Conservation (phyloP, 2,329 filamentous ascomycete genomes). For the Teratosphaeria destructans region DNA sequence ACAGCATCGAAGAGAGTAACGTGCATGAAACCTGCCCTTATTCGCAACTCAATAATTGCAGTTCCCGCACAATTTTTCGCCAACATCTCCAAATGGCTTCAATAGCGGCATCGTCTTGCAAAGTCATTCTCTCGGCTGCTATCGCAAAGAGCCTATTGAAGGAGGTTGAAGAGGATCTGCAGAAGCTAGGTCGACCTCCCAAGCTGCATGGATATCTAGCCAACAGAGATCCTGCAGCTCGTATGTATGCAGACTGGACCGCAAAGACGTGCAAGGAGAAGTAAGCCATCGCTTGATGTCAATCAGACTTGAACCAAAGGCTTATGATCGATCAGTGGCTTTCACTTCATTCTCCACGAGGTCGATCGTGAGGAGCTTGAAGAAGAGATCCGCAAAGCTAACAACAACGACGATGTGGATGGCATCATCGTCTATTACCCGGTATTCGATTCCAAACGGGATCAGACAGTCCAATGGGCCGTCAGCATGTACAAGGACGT, state of each 20-base stretch:
- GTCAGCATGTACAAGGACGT: slow-evolving; percentile 87
- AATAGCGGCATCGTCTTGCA: slow-evolving; percentile 49
- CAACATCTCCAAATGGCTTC: background rate
- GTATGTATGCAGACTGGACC: slow-evolving; percentile 94
- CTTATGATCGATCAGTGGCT: slow-evolving; percentile 42
- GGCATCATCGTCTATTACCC: slow-evolving; percentile 98
- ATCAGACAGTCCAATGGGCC: slow-evolving; percentile 92
- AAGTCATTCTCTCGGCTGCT: slow-evolving; percentile 79
- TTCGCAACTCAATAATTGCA: background rate
- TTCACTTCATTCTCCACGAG: slow-evolving; percentile 74
- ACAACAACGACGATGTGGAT: slow-evolving; percentile 65
- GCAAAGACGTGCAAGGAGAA: slow-evolving; percentile 93
- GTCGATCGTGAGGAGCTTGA: slow-evolving; percentile 83
- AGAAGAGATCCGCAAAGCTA: slow-evolving; percentile 76
- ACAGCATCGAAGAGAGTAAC: background rate
- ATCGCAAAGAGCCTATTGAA: slow-evolving; percentile 72
- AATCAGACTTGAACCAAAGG: background rate
- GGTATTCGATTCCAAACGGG: slow-evolving; percentile 82
- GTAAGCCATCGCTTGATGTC: slow-evolving; percentile 44
- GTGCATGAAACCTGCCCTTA: background rate
- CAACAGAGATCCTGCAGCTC: slow-evolving; percentile 79
- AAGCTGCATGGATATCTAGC: slow-evolving; percentile 85
- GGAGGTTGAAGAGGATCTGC: slow-evolving; percentile 68
- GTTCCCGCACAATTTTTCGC: background rate
- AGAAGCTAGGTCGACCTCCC: slow-evolving; percentile 61